Percentiles rank a stretch among this genome's conserved stretches.
Evolutionary conservation across 2,329 filamentous ascomycete genomes (phyloP).

Genomic region (Ascochyta koolunga): DNA sequence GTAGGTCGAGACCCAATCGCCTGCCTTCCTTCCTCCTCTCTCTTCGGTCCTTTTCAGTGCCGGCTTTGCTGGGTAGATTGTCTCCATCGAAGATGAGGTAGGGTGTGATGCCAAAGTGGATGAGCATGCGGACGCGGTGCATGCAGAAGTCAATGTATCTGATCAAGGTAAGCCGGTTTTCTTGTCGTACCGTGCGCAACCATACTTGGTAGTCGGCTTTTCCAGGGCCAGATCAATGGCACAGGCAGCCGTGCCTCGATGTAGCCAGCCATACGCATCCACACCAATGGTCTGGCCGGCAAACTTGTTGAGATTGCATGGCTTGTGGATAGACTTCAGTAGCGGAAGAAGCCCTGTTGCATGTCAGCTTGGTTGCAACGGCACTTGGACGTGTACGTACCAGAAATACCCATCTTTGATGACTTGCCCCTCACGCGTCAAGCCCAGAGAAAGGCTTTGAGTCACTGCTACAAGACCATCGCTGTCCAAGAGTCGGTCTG

Average conservation of each 20-base stretch:
- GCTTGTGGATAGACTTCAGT: conserved; percentile 94
- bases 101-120: conserved; percentile 91
- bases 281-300: conserved; percentile 88
- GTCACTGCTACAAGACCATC: conserved; percentile 29
- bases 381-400: conserved; percentile 36
- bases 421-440: conserved; percentile 37
- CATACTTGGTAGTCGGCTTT: conserved; percentile 85
- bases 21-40: conserved; percentile 78
- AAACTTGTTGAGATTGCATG: conserved; percentile 84
- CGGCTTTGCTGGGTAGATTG: conserved; percentile 89
- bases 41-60: conserved; percentile 79
- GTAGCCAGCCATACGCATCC: conserved; percentile 97
- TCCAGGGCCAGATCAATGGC: conserved; percentile 88
- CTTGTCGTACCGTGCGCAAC: conserved; percentile 9
- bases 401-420: conserved; percentile 49
- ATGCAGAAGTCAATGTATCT: conserved; percentile 92
- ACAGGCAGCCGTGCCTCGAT: conserved; percentile 88
- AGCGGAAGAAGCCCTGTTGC: conserved; percentile 80
- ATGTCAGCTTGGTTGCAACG: conserved; percentile 24
- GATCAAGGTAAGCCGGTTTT: conserved; percentile 18
- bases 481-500: neutral
- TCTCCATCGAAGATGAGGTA: conserved; percentile 97
- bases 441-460: conserved; percentile 29
- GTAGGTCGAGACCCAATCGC: conserved; percentile 75
- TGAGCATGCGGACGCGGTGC: conserved; percentile 89